Evolutionary conservation across 2,329 filamentous ascomycete species (phyloP).

Genomic region (Xylariaceae sp.): DNA sequence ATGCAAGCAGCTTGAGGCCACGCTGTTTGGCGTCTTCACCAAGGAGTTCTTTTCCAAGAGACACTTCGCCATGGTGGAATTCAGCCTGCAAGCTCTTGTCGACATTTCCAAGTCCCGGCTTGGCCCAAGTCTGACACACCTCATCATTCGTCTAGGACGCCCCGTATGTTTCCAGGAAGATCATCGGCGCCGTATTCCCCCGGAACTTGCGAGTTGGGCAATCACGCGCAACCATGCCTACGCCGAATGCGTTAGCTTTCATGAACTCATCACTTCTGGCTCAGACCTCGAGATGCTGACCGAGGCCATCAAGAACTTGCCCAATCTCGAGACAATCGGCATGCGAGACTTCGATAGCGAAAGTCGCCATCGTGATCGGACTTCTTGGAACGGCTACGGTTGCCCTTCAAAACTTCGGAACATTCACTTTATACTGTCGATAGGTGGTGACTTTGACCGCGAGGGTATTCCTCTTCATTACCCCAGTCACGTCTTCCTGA

Average conservation of each 20-base stretch:
- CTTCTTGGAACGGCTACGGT: slow-evolving; percentile 52
- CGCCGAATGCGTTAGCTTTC: slow-evolving; percentile 29
- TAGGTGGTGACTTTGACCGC: not conserved
- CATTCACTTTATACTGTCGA: not conserved
- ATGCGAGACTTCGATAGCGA: slow-evolving; percentile 53
- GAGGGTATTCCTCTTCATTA: slow-evolving; percentile 3
- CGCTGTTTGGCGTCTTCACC: slow-evolving; percentile 51
- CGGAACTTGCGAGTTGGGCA: not conserved
- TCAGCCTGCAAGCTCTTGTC: slow-evolving; percentile 44
- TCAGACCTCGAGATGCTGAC: slow-evolving; percentile 48
- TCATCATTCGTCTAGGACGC: slow-evolving; percentile 45
- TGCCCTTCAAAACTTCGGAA: slow-evolving; percentile 17
- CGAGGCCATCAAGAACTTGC: slow-evolving; percentile 50
- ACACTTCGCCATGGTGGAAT: slow-evolving; percentile 58
- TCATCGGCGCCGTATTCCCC: not conserved
- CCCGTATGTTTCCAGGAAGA: not conserved
- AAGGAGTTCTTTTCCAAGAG: slow-evolving; percentile 60
- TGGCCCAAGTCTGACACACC: slow-evolving; percentile 36
- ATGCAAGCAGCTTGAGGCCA: slow-evolving; percentile 49
- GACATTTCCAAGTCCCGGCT: slow-evolving; percentile 45
- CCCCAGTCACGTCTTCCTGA: slow-evolving; percentile 34
- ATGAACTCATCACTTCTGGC: slow-evolving; percentile 39
- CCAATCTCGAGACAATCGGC: slow-evolving; percentile 50
- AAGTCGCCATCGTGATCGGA: slow-evolving; percentile 44
- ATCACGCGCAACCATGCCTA: not conserved